A percentile compares a stretch with the other conserved stretches of the same genome.
These are phyloP conservation scores for Aspergillus sojae DNA, from an alignment of 2,329 filamentous ascomycete species.

Conservation along the genomic window DNA sequence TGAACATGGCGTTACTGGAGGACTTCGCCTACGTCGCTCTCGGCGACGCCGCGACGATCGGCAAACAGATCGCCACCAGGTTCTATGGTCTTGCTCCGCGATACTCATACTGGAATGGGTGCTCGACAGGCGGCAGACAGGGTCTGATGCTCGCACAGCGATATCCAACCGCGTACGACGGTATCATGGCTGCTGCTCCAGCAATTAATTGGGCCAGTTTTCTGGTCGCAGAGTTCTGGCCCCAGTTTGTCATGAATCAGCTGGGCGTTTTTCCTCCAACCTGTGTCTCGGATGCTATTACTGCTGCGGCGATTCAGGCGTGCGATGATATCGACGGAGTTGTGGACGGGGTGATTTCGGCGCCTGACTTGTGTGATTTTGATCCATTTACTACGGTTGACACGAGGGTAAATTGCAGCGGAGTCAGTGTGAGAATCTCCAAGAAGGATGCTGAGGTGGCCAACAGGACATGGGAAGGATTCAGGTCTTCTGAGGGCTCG, in stretches of 20 bases:
- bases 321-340: conserved; percentile 44
- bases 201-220: conserved; percentile 24
- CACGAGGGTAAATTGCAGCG: conserved; percentile 20
- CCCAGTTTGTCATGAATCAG: conserved; percentile 28
- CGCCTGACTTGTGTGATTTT: conserved; percentile 21
- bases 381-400: conserved; percentile 27
- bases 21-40: conserved; percentile 38
- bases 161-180: conserved; percentile 50
- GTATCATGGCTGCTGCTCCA: conserved; percentile 48
- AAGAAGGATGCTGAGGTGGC: conserved; percentile 32
- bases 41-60: conserved; percentile 37
- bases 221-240: conserved; percentile 25
- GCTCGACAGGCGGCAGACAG: conserved; percentile 50
- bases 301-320: conserved; percentile 33
- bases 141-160: conserved; percentile 47
- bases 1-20: conserved; percentile 35
- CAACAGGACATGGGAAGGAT: conserved; percentile 35
- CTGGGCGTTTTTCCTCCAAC: conserved; percentile 16
- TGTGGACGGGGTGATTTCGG: conserved; percentile 31
- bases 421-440: conserved; percentile 26
- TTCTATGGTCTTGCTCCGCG: conserved; percentile 36
- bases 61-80: conserved; percentile 25
- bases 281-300: conserved; percentile 43
- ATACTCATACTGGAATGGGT: conserved; percentile 50
- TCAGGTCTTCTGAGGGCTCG: conserved; percentile 20